Conservation (phyloP, 306 rosid species). For the Alnus rubra region DNA sequence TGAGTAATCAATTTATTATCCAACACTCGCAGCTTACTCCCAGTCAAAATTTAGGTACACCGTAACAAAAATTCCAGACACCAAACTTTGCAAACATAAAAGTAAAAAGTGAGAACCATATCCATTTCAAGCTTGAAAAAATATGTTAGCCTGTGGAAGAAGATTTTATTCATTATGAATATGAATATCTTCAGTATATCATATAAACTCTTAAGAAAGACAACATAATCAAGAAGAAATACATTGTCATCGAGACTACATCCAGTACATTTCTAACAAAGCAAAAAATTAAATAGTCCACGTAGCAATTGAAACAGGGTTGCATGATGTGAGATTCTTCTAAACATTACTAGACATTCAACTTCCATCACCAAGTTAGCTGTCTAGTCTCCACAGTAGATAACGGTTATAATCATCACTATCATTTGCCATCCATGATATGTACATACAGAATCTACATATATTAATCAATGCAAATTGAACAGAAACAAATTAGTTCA, state of each 20-base stretch:
- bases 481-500: conserved; percentile 22
- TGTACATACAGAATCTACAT: neutral
- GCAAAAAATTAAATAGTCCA: neutral
- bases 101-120: neutral
- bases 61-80: neutral
- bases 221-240: neutral
- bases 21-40: neutral
- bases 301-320: neutral
- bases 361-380: neutral
- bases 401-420: neutral
- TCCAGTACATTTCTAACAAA: neutral
- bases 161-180: neutral
- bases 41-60: neutral
- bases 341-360: neutral
- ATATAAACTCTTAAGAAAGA: neutral
- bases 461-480: neutral
- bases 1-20: neutral
- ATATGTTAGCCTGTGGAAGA: too few relatives aligned
- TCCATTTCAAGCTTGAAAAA: neutral
- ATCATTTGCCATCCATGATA: neutral
- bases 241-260: neutral
- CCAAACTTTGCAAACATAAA: neutral
- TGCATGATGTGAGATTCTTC: neutral
- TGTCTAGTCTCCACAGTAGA: neutral
- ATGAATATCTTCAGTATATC: neutral